phyloP scores from a whole-genome alignment of 805 yeast species.

The Blastobotrys muscicola region DNA sequence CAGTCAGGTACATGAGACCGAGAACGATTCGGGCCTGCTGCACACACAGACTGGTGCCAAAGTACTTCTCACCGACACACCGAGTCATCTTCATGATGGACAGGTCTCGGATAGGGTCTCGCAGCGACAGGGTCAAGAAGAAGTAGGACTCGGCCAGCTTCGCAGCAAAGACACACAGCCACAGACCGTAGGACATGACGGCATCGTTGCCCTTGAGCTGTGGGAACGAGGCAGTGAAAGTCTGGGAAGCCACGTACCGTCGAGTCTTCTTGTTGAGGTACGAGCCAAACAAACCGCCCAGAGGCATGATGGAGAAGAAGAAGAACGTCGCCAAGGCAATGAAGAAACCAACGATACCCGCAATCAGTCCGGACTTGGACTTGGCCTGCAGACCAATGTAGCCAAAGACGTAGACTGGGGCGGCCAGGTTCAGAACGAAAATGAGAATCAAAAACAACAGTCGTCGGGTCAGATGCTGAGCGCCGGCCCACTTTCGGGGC shows the following conservation, averaged over 20 bases:
- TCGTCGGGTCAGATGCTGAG: slow-evolving; percentile 89
- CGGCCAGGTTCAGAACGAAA: slow-evolving; percentile 39
- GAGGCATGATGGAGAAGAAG: slow-evolving; percentile 92
- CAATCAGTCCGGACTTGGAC: slow-evolving; percentile 44
- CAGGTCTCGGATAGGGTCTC: slow-evolving; percentile 91
- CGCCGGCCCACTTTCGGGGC: slow-evolving; percentile 98
- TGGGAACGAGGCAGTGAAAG: slow-evolving; percentile 90
- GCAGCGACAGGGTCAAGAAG: slow-evolving; percentile 79
- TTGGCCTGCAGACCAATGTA: slow-evolving; percentile 29
- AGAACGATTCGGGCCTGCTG: slow-evolving; percentile 83
- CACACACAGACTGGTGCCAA: slow-evolving; percentile 64
- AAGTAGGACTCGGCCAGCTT: slow-evolving; percentile 85
- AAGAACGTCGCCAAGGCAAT: slow-evolving; percentile 74
- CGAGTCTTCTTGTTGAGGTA: slow-evolving; percentile 77
- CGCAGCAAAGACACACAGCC: slow-evolving; percentile 84
- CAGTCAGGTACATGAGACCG: slow-evolving; percentile 88
- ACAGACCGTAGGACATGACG: slow-evolving; percentile 90
- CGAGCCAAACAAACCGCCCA: slow-evolving; percentile 87
- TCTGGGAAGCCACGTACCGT: slow-evolving; percentile 82
- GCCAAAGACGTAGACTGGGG: slow-evolving; percentile 44
- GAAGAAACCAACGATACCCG: slow-evolving; percentile 73
- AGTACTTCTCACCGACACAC: slow-evolving; percentile 93
- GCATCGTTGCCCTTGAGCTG: slow-evolving; percentile 76
- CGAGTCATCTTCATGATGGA: slow-evolving; percentile 75
- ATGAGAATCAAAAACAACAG: slow-evolving; percentile 62